These are phyloP conservation scores for Simmondsia chinensis DNA, from an alignment of 148 eudicot genomes.

Conservation along the genomic window DNA sequence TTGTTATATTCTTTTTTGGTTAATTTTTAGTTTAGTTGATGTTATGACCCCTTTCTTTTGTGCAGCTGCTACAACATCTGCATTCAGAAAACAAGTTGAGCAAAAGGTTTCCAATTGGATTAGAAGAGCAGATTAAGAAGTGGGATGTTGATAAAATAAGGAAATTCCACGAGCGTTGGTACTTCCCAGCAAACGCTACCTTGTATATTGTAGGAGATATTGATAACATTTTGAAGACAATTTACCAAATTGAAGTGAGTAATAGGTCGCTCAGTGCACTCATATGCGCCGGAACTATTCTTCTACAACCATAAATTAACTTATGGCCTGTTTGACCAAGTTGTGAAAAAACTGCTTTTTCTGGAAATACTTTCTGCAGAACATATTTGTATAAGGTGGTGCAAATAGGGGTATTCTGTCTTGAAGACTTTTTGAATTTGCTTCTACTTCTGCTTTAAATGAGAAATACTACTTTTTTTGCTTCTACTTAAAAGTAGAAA, in stretches of 20 bases:
- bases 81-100: slow-evolving; percentile 99
- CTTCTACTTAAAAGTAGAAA: too few relatives aligned
- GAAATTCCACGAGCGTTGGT: slow-evolving; percentile 97
- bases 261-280: slow-evolving; percentile 2
- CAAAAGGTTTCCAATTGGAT: slow-evolving; percentile 90
- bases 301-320: too few relatives aligned
- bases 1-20: slow-evolving; percentile 2
- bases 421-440: too few relatives aligned
- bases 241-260: slow-evolving; percentile 86
- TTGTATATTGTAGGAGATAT: slow-evolving; percentile 96
- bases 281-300: too few relatives aligned
- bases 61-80: slow-evolving; percentile 82
- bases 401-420: too few relatives aligned
- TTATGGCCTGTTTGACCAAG: too few relatives aligned
- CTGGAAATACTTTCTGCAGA: too few relatives aligned
- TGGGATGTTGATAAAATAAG: slow-evolving; percentile 99
- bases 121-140: slow-evolving; percentile 96
- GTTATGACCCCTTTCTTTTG: slow-evolving; percentile 2
- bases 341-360: too few relatives aligned
- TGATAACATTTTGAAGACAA: slow-evolving; percentile 64
- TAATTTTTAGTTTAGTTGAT: background rate
- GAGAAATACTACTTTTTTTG: too few relatives aligned
- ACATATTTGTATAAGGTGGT: too few relatives aligned
- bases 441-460: too few relatives aligned
- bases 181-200: slow-evolving; percentile 97